A percentile compares a stretch with the other conserved stretches of the same genome.
phyloP scores from a whole-genome alignment of 2,329 filamentous ascomycete species.

The Claviceps monticola region DNA sequence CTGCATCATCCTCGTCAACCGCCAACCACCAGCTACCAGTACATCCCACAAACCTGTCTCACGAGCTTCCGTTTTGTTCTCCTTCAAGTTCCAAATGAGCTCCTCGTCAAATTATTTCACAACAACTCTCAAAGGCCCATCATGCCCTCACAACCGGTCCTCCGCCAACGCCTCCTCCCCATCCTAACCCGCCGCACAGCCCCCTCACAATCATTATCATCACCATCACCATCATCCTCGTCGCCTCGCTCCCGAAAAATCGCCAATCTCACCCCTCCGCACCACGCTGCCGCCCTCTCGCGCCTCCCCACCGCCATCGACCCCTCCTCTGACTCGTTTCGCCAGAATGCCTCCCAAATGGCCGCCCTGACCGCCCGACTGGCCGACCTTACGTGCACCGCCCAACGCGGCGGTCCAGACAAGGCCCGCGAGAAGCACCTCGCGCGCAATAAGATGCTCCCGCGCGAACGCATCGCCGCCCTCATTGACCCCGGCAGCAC shows the following conservation, averaged over 20 bases:
- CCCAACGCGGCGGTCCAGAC: conserved; percentile 62
- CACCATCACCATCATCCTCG: conserved; percentile 1
- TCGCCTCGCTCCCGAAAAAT: conserved; percentile 25
- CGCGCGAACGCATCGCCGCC: conserved; percentile 74
- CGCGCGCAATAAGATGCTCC: conserved; percentile 83
- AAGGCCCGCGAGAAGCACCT: conserved; percentile 83
- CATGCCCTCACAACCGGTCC: conserved; percentile 36
- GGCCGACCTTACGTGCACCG: conserved; percentile 53
- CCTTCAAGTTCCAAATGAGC: too few relatives aligned
- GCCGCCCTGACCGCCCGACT: conserved; percentile 55
- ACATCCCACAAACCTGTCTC: background rate
- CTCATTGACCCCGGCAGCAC: conserved; percentile 79
- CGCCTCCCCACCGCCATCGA: conserved; percentile 66
- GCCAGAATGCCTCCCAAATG: conserved; percentile 71
- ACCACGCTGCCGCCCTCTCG: conserved; percentile 75
- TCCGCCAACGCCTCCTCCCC: conserved; percentile 13
- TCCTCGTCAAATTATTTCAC: background rate
- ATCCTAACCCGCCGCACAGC: conserved; percentile 7
- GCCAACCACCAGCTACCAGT: background rate
- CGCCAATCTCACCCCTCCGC: conserved; percentile 65
- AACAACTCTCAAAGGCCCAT: conserved; percentile 1
- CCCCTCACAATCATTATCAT: conserved; percentile 9
- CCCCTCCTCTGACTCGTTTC: conserved; percentile 61
- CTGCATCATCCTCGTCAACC: background rate
- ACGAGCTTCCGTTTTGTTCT: background rate